Conservation (phyloP, 495 filamentous ascomycete species). For the Daldinia caldariorum region DNA sequence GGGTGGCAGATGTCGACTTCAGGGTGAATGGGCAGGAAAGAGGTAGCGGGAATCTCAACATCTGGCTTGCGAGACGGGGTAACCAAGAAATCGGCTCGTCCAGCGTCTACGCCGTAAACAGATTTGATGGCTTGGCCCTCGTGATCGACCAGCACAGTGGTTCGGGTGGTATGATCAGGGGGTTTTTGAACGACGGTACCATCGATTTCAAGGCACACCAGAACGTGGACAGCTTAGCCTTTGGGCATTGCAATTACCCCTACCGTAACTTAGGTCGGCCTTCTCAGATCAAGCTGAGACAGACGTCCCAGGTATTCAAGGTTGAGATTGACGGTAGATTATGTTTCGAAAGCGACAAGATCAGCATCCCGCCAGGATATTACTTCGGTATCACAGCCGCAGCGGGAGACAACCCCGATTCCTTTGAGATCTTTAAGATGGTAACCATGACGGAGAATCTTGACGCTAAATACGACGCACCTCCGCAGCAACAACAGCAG, state of each 20-base stretch:
- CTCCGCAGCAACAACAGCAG: constrained; percentile 48
- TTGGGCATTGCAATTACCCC: constrained; percentile 89
- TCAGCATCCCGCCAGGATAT: constrained; percentile 81
- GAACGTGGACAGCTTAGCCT: constrained; percentile 84
- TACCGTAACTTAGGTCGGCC: constrained; percentile 93
- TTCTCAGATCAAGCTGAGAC: constrained; percentile 76
- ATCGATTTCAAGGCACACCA: constrained; percentile 81
- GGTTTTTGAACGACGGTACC: constrained; percentile 92
- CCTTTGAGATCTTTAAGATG: constrained; percentile 92
- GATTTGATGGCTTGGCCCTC: constrained; percentile 87
- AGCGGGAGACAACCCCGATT: constrained; percentile 90
- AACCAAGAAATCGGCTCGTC: constrained; percentile 68
- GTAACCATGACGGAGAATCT: constrained; percentile 66
- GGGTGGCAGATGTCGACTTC: constrained; percentile 86
- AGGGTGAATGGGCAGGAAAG: constrained; percentile 86
- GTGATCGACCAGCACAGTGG: constrained; percentile 90
- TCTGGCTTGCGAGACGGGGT: constrained; percentile 89
- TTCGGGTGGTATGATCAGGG: constrained; percentile 80
- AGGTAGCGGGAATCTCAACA: constrained; percentile 86
- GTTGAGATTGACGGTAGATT: constrained; percentile 82
- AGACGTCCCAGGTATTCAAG: constrained; percentile 70
- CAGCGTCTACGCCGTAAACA: constrained; percentile 82
- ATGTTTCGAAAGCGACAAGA: constrained; percentile 85
- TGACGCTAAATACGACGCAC: constrained; percentile 46
- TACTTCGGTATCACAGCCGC: constrained; percentile 87